Evolutionary conservation across 2,329 filamentous ascomycete genomes (phyloP), one percentile per base, ranked within the genome.

Genomic region (Xylariaceae sp.): DNA sequence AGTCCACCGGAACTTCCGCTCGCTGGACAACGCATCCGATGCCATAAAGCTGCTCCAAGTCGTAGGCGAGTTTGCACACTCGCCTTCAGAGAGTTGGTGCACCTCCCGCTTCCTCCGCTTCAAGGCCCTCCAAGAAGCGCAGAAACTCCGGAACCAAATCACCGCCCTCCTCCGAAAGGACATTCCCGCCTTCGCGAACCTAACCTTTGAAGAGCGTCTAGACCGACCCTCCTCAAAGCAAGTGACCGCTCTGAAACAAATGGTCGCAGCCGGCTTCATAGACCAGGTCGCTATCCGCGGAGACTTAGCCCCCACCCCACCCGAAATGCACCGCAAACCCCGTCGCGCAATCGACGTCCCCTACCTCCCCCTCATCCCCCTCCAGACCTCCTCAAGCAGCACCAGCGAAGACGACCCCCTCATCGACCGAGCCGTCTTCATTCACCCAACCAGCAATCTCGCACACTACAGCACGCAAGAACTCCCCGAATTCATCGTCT

Each of bases 201-300:
- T 78, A 39, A 76, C 76, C 56, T 82, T 81, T 64, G 73, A 80
- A 57, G 83, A 85, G 35, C 81, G 79, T 66, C 77, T 88, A 2
- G 77, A 81, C 52, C 78, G 80, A 0, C 85, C 85, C 0, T 82
- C 83, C 0, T 77, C 85, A 5, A 88, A 86, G 65, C 88, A 92
- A 70, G 78, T 95, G 34, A 86, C 87, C 51, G 86, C 90, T 0
- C 79, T 99, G 34, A 96, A 95, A 73, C 90, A 97, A 71, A 95
- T 97, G 76, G 86, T 90, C 18, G 90, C 93, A 0, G 88, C 91
- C 0, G 94, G 93, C 0, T 97, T 97, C 76, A 86, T 97, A 69
- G 94, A 99, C 74, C 89, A 97, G 66, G 83, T 99, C 47, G 94
- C 94, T 51, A 92, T 97, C 66, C 89, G 94, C 61, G 90, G 90